A percentile compares a stretch with the other conserved stretches of the same genome.
Conservation (phyloP, 129 eudicot genomes). For the Helichrysum umbraculigerum region DNA sequence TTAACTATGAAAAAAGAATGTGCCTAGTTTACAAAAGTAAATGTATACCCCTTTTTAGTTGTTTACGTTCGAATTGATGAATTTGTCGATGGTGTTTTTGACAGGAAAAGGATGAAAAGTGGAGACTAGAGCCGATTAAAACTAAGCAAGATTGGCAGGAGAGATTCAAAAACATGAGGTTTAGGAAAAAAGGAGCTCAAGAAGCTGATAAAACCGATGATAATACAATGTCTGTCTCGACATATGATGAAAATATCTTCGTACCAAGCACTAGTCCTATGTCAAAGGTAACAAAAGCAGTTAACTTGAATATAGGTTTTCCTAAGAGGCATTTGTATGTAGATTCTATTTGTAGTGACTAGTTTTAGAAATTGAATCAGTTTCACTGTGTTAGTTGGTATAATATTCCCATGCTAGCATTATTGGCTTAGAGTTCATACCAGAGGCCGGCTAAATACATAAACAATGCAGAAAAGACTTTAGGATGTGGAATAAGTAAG, state of each 20-base stretch:
- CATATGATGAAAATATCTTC: conserved; percentile 66
- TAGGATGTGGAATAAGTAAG: neutral
- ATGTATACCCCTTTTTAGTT: neutral
- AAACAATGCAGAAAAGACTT: neutral
- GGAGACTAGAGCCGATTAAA: conserved; percentile 68
- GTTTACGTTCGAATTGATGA: neutral
- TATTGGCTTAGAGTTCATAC: neutral
- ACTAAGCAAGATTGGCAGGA: conserved; percentile 92
- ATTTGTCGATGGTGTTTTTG: conserved; percentile 22
- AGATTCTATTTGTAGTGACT: neutral
- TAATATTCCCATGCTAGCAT: conserved; percentile 2
- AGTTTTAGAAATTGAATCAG: conserved; percentile 2
- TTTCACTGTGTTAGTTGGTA: neutral
- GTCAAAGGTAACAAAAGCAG: conserved; percentile 46
- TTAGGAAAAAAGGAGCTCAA: conserved; percentile 63
- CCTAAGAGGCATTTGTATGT: neutral
- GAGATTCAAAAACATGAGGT: conserved; percentile 70
- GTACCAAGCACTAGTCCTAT: conserved; percentile 38
- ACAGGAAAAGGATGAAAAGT: conserved; percentile 47
- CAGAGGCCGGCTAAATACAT: neutral
- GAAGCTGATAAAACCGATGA: conserved; percentile 62
- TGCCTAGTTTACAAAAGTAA: conserved; percentile 12
- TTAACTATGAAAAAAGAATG: neutral
- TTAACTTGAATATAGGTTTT: neutral
- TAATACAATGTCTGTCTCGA: conserved; percentile 51